A percentile compares a stretch with the other conserved stretches of the same genome.
Conservation (phyloP, 495 filamentous ascomycete genomes). For the Hyaloscypha bicolor region DNA sequence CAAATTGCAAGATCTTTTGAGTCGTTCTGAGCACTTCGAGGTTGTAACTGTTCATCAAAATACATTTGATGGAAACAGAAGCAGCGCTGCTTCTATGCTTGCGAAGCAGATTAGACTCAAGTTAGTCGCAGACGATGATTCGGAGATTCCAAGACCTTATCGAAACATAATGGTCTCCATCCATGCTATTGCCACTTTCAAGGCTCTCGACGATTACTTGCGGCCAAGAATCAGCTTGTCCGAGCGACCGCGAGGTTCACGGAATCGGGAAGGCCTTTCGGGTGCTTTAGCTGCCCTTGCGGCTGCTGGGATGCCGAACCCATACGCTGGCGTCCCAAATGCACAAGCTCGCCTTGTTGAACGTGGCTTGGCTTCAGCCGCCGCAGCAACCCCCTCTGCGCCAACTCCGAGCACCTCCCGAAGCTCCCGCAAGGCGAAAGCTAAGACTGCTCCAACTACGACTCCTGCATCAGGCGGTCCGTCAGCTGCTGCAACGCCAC, state of each 20-base stretch:
- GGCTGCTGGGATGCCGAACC: slow-evolving; percentile 55
- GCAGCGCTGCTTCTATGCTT: slow-evolving; percentile 92
- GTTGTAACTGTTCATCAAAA: slow-evolving; percentile 95
- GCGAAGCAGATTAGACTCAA: slow-evolving; percentile 93
- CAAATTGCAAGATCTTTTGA: slow-evolving; percentile 94
- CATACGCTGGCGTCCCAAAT: slow-evolving; percentile 36
- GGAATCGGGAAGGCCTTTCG: slow-evolving; percentile 67
- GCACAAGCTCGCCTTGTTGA: slow-evolving; percentile 47
- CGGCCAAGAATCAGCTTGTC: slow-evolving; percentile 84
- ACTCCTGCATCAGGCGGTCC: slow-evolving; percentile 23
- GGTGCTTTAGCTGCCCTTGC: slow-evolving; percentile 77
- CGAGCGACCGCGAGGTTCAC: slow-evolving; percentile 73
- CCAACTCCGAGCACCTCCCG: slow-evolving; percentile 36
- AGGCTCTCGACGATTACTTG: slow-evolving; percentile 94
- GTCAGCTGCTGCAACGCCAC: slow-evolving; percentile 31
- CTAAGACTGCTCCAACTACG: slow-evolving; percentile 44
- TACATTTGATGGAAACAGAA: slow-evolving; percentile 86
- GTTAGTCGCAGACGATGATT: slow-evolving; percentile 86
- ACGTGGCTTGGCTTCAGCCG: slow-evolving; percentile 35
- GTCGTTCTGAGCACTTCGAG: slow-evolving; percentile 96
- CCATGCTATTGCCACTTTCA: slow-evolving; percentile 98
- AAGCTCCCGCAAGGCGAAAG: slow-evolving; percentile 46
- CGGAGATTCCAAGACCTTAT: slow-evolving; percentile 81
- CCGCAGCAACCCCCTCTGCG: slow-evolving; percentile 30
- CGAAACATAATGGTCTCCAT: slow-evolving; percentile 97